Percentiles rank a stretch among this genome's conserved stretches.
Conservation (phyloP, 2,329 filamentous ascomycete genomes). For the Penicillium sp. region DNA sequence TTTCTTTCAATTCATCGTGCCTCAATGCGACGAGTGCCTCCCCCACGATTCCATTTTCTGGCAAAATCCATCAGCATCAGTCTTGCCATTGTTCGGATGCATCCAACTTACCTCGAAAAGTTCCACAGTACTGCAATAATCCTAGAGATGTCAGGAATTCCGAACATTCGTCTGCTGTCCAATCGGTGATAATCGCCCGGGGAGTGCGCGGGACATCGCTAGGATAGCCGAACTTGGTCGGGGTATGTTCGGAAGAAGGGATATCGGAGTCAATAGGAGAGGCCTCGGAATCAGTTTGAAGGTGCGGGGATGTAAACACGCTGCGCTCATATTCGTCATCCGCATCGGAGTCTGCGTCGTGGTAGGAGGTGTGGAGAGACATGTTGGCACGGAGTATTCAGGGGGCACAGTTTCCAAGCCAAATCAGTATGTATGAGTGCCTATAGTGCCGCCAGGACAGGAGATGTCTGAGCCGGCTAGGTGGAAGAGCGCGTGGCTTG, state of each 20-base stretch:
- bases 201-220: slow-evolving; percentile 55
- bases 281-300: slow-evolving; percentile 58
- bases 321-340: slow-evolving; percentile 67
- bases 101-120: slow-evolving; percentile 69
- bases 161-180: slow-evolving; percentile 80
- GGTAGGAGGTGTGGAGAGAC: slow-evolving; percentile 47
- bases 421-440: not conserved
- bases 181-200: slow-evolving; percentile 58
- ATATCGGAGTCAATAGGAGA: slow-evolving; percentile 60
- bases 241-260: slow-evolving; percentile 61
- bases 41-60: slow-evolving; percentile 92
- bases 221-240: slow-evolving; percentile 58
- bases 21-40: slow-evolving; percentile 85
- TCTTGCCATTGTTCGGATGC: slow-evolving; percentile 18
- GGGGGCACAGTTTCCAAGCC: not conserved
- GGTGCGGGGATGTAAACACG: slow-evolving; percentile 57
- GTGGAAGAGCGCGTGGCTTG: not conserved
- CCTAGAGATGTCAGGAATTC: slow-evolving; percentile 82
- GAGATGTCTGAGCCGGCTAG: not conserved
- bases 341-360: slow-evolving; percentile 64
- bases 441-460: not conserved
- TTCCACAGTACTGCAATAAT: slow-evolving; percentile 76
- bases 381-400: slow-evolving; percentile 27
- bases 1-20: slow-evolving; percentile 92
- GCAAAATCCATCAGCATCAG: not conserved